Conservation (phyloP, 257 asterid species). For the Solanum sejunctum region DNA sequence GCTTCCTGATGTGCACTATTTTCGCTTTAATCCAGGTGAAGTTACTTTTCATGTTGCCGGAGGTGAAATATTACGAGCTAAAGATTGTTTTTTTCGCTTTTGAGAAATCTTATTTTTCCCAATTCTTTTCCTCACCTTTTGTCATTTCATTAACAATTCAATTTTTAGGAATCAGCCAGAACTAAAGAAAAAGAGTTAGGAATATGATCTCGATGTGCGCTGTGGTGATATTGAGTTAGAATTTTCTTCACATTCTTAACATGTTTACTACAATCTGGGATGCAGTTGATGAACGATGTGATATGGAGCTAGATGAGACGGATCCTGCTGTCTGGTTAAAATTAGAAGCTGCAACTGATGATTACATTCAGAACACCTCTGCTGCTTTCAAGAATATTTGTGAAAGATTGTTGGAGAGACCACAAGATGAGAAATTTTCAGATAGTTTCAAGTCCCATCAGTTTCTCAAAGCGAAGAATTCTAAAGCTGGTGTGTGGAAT, state of each 20-base stretch:
- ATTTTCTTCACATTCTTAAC: not conserved
- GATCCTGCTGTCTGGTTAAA: conserved; percentile 87
- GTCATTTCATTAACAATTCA: not conserved
- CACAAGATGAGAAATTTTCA: conserved; percentile 56
- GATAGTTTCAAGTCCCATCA: conserved; percentile 50
- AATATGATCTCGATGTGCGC: not conserved
- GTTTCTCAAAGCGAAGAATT: conserved; percentile 39
- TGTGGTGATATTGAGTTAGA: not conserved
- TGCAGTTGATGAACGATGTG: conserved; percentile 96
- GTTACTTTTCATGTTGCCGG: conserved; percentile 2
- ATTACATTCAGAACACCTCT: conserved; percentile 59
- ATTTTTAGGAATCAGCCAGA: not conserved
- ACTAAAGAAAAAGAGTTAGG: not conserved
- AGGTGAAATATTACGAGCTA: not conserved
- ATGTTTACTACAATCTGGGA: not conserved
- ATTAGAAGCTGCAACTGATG: conserved; percentile 80
- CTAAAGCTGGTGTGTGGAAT: conserved; percentile 11
- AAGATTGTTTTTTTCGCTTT: not conserved
- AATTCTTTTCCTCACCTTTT: not conserved
- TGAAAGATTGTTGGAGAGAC: conserved; percentile 72
- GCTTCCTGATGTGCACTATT: conserved; percentile 91
- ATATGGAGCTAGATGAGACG: conserved; percentile 97
- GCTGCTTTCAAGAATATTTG: conserved; percentile 55
- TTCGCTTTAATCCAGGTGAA: conserved; percentile 95
- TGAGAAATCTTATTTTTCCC: not conserved